Evolutionary conservation across 2,329 filamentous ascomycete species (phyloP), one percentile per base, ranked within the genome.

Genomic region (Aspergillus carbonarius): DNA sequence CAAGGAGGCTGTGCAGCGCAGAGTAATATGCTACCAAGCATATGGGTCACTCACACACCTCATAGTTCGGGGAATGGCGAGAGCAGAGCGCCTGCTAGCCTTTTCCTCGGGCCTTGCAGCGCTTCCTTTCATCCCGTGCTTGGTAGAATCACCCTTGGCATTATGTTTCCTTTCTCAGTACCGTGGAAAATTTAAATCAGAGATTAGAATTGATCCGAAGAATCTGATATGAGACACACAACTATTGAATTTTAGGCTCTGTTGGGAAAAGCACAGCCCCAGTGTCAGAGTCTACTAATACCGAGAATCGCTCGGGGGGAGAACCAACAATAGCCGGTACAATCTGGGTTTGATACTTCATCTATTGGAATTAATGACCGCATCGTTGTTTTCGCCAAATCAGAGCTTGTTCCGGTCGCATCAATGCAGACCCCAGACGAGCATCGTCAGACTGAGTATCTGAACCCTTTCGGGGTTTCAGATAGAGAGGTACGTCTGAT

Each of bases 371-470:
- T 55, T 40, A 15, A 60, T 54, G 50, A 46, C 40, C 34, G 39
- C 27, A 12, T 32, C 25, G 34, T 8, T 35, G 30, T 25, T 44
- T 32, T n/a, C 20, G 39, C 42, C 57, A 57, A 61, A 54, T 46
- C 53, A 55, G 23, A 50, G 32, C 48, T 30, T 40, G 48, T 47
- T 35, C 51, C 54, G 54, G 58, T 62, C 61, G 50, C 54, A 60
- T 59, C 18, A 47, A 65, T 65, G 63, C 46, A 55, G 56, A 56
- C 63, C n/a, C 53, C 60, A 55, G 57, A 60, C 56, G 55, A 58
- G 40, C 46, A 55, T 50, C 52, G 30, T 51, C 60, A 54, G 27
- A 56, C 58, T 25, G 56, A 49, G 35, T 48, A 59, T 39, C 32
- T 60, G 34, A 58, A 55, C 47, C 64, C 63, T 50, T 65, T 57